These are phyloP conservation scores for Aspergillus sp. DNA, from an alignment of 2,329 filamentous ascomycete species.

Conservation along the genomic window DNA sequence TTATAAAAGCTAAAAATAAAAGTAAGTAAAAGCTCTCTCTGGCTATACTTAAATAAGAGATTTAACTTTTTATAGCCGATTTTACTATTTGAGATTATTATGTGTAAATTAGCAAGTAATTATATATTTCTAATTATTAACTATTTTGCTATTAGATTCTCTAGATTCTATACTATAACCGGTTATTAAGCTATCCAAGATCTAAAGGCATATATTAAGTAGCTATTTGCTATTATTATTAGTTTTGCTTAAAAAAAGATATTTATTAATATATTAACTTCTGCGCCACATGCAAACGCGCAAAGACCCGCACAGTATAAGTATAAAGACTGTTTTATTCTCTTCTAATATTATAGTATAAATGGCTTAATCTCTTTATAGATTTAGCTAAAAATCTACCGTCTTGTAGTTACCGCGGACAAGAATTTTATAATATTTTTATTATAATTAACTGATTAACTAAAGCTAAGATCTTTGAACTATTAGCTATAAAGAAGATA, in stretches of 20 bases:
- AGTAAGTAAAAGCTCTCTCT: background rate
- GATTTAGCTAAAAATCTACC: background rate
- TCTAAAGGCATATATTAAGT: background rate
- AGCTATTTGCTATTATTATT: background rate
- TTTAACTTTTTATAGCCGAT: too few relatives aligned
- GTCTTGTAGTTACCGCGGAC: background rate
- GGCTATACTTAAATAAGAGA: too few relatives aligned
- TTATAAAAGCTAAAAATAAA: too few relatives aligned
- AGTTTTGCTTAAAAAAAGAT: background rate
- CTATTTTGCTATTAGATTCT: background rate
- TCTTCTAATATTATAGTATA: background rate
- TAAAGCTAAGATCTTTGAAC: background rate
- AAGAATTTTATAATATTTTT: background rate
- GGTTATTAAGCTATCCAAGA: background rate
- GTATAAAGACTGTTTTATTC: conserved; percentile 1
- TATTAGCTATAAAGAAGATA: background rate
- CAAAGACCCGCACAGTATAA: background rate
- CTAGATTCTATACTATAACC: background rate
- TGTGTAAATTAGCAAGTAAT: background rate
- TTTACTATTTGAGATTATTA: too few relatives aligned
- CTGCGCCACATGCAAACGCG: conserved; percentile 2
- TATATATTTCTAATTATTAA: background rate
- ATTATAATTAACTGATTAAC: background rate
- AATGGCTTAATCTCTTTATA: background rate
- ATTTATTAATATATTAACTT: background rate